Conservation (phyloP, 768 basidiomycete species). For the Cystobasidium ongulense region DNA sequence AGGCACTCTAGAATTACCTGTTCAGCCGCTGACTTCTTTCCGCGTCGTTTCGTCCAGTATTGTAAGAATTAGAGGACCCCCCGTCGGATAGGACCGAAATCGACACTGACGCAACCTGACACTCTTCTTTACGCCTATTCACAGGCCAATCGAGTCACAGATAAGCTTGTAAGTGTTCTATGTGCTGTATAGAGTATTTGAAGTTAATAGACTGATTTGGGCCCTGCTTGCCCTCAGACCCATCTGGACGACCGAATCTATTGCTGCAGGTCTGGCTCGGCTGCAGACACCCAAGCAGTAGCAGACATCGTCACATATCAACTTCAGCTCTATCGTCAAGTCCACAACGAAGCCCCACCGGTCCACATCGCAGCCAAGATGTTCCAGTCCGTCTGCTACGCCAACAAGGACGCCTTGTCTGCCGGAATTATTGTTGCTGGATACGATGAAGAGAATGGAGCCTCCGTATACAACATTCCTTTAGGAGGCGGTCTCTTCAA, state of each 20-base stretch:
- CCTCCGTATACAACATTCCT: slow-evolving; percentile 93
- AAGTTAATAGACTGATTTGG: background rate
- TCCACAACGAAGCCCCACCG: slow-evolving; percentile 56
- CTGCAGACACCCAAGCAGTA: slow-evolving; percentile 78
- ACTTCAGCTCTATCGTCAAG: slow-evolving; percentile 43
- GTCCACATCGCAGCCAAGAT: slow-evolving; percentile 71
- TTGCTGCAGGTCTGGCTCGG: slow-evolving; percentile 93
- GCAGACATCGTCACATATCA: slow-evolving; percentile 59
- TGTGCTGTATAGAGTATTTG: slow-evolving; percentile 48
- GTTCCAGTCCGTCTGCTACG: slow-evolving; percentile 82
- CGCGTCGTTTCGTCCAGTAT: background rate
- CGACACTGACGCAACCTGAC: background rate
- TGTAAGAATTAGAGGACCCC: slow-evolving; percentile 14
- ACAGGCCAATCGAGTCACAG: slow-evolving; percentile 96
- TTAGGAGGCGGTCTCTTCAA: slow-evolving; percentile 93
- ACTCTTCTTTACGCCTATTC: background rate
- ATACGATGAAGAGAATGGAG: slow-evolving; percentile 85
- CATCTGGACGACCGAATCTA: slow-evolving; percentile 96
- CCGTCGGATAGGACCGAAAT: background rate
- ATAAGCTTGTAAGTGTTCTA: slow-evolving; percentile 58
- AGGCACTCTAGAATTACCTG: background rate
- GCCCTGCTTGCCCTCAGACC: slow-evolving; percentile 9
- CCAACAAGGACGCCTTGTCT: slow-evolving; percentile 75
- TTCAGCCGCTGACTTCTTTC: background rate
- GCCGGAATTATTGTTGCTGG: slow-evolving; percentile 98